Conservation (phyloP, 805 yeast species). For the Wickerhamiella cacticola region DNA sequence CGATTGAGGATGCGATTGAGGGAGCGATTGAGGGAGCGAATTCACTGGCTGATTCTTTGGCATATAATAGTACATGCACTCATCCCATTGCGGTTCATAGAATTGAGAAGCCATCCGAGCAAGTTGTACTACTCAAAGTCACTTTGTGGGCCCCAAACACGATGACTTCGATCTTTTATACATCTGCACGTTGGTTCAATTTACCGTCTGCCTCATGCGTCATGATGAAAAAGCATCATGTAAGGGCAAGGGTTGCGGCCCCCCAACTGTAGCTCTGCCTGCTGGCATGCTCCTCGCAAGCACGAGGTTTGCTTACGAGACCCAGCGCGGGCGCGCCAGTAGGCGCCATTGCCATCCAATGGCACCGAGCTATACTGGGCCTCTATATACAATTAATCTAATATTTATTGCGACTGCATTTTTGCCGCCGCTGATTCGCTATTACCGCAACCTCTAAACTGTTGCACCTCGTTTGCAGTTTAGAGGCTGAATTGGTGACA, state of each 20-base stretch:
- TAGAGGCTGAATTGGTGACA: neutral
- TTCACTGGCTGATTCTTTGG: too few species aligned
- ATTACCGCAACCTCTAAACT: neutral
- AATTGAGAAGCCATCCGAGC: conserved; percentile 4
- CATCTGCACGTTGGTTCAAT: conserved; percentile 2
- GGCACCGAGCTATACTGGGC: too few species aligned
- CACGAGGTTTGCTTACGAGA: too few species aligned
- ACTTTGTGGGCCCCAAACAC: neutral
- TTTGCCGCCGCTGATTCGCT: too few species aligned
- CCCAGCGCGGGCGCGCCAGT: too few species aligned
- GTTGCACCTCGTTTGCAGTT: neutral
- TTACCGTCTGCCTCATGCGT: conserved; percentile 2
- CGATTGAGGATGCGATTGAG: too few species aligned
- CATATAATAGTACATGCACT: neutral
- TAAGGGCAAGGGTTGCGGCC: conserved; percentile 5
- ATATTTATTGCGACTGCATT: too few species aligned
- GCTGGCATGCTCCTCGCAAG: too few species aligned
- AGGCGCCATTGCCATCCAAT: too few species aligned
- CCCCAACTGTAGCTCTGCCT: too few species aligned
- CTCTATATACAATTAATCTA: too few species aligned
- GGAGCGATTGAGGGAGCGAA: too few species aligned
- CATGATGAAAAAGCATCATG: conserved; percentile 5
- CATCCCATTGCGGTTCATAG: conserved; percentile 3
- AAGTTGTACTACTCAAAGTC: conserved; percentile 4
- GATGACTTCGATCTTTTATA: neutral